phyloP scores from a whole-genome alignment of 108 stramenopile genomes.

The Skeletonema costatum region DNA sequence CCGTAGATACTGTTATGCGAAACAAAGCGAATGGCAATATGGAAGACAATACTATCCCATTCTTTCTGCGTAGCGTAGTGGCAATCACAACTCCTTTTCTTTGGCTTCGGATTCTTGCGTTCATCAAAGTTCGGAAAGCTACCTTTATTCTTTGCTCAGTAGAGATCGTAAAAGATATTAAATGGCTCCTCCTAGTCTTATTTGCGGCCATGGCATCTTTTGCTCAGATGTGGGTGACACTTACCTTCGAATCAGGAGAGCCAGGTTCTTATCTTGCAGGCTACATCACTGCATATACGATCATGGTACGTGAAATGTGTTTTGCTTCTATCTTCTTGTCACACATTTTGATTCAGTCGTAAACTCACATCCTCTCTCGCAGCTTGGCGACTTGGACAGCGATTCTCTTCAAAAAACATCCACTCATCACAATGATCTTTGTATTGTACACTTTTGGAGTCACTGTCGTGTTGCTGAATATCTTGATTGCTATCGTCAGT shows the following conservation, averaged over 20 bases:
- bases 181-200: slow-evolving; percentile 66
- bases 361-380: not conserved
- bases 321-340: not conserved
- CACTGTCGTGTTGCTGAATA: slow-evolving; percentile 13
- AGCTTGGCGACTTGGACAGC: slow-evolving; percentile 12
- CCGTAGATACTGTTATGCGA: slow-evolving; percentile 31
- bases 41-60: slow-evolving; percentile 21
- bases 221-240: slow-evolving; percentile 24
- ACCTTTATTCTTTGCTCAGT: slow-evolving; percentile 61
- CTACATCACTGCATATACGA: not conserved
- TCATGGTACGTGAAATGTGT: not conserved
- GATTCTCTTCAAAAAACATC: slow-evolving; percentile 11
- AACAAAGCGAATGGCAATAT: slow-evolving; percentile 22
- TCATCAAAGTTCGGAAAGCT: slow-evolving; percentile 62
- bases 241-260: slow-evolving; percentile 2
- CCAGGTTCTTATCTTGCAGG: not conserved
- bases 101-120: slow-evolving; percentile 55
- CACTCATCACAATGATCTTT: slow-evolving; percentile 10
- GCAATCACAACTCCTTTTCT: slow-evolving; percentile 63
- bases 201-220: slow-evolving; percentile 54
- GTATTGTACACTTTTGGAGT: slow-evolving; percentile 24
- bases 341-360: not conserved
- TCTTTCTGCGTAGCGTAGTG: slow-evolving; percentile 36
- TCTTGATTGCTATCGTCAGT: slow-evolving; percentile 22
- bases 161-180: slow-evolving; percentile 62